Base-by-base conservation (phyloP, 768 basidiomycete species). In the Suillus variegatus region DNA sequence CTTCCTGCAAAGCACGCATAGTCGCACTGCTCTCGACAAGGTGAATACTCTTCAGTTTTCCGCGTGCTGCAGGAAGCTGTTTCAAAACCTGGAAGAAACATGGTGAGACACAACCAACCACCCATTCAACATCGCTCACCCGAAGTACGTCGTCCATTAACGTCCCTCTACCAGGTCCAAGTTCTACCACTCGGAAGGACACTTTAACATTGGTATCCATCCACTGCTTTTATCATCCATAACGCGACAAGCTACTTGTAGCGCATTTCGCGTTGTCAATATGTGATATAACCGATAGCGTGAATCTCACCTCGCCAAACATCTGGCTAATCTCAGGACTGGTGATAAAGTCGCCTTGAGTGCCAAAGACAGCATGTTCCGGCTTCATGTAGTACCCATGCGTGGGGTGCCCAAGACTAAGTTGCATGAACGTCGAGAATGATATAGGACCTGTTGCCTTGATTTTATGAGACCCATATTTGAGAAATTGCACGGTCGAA, bases 291-390 rank as follows among this genome's bases (percentile, higher is more conserved):
- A 28, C 58, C 14, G 44, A n/a, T 20, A 22, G 32, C 32, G 64
- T 43, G 12, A 47, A 52, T 76, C 86, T 68, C 73, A 95, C 97
- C 88, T 99, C 97, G 65, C 97, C 97, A 74, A 99, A 99, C 0
- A 93, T 87, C 75, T 98, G 95, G 70, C 88, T 93, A 62, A 99
- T 98, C 76, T 99, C 97, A 2, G 97, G 97, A 70, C 92, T 95
- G 13, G 97, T 99, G 25, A 92, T 91, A 73, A 99, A 99, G 80
- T 99, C 97, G 6, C 97, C 97, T 49, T 83, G 81, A 0, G 86
- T 68, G 14, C 97, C 97, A 71, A 99, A 94, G 3, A 99, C 90
- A 51, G 86, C 82, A 64, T 92, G 83, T 16, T 82, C 71, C 0
- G 85, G 77, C 44, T 88, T 90, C 81, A 91, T 93, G 80, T 99